Evolutionary conservation across 805 yeast species (phyloP).

Genomic region (Metschnikowia matae): DNA sequence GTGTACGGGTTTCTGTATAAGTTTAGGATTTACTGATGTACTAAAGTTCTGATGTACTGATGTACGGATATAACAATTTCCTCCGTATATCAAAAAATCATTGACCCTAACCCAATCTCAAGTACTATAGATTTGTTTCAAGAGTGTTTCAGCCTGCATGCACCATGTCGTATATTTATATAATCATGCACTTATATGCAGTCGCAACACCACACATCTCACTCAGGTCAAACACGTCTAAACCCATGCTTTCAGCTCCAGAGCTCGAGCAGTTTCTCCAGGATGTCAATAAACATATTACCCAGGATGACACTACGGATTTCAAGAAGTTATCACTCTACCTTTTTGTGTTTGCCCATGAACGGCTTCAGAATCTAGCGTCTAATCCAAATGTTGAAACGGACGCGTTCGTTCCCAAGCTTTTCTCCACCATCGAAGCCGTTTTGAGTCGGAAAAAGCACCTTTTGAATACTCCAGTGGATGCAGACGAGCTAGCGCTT

Average conservation of each 20-base stretch:
- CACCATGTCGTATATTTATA: too few species aligned
- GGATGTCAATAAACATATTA: conserved; percentile 32
- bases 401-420: conserved; percentile 16
- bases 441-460: conserved; percentile 31
- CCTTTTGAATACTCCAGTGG: conserved; percentile 22
- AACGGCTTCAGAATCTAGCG: conserved; percentile 15
- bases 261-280: conserved; percentile 32
- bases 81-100: too few species aligned
- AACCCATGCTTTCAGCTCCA: conserved; percentile 20
- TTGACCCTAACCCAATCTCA: too few species aligned
- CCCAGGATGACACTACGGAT: conserved; percentile 26
- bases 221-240: conserved; percentile 10
- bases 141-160: too few species aligned
- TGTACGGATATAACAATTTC: too few species aligned
- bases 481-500: conserved; percentile 12
- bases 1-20: too few species aligned
- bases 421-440: conserved; percentile 30
- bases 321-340: conserved; percentile 33
- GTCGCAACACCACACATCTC: not conserved
- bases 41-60: too few species aligned
- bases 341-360: conserved; percentile 31
- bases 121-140: too few species aligned
- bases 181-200: not conserved
- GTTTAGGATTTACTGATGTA: too few species aligned
- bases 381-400: conserved; percentile 5